Evolutionary conservation across 139 green algal genomes (phyloP).

Genomic region (Closterium sp.): DNA sequence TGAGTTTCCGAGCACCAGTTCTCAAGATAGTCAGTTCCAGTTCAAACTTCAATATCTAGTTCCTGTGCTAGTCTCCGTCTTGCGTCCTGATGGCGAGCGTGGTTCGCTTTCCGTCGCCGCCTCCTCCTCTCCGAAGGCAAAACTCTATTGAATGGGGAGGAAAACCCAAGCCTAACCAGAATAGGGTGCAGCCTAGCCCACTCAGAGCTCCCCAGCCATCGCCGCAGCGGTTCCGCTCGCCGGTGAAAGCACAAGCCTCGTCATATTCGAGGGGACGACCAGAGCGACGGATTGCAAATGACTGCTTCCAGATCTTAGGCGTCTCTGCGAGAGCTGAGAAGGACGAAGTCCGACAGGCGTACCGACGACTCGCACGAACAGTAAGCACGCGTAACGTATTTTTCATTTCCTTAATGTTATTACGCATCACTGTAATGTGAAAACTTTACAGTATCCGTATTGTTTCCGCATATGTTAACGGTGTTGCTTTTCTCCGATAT

Average conservation of each 20-base stretch:
- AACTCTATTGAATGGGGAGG: neutral
- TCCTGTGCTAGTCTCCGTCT: neutral
- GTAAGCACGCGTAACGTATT: too few species aligned
- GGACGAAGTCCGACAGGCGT: neutral
- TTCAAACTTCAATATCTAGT: neutral
- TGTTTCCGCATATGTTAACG: neutral
- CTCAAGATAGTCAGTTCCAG: neutral
- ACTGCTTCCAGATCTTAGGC: neutral
- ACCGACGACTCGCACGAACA: neutral
- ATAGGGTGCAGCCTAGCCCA: neutral
- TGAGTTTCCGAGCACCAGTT: neutral
- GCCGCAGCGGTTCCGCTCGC: neutral
- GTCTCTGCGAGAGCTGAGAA: neutral
- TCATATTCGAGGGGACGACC: neutral
- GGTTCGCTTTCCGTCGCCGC: neutral
- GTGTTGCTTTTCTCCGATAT: neutral
- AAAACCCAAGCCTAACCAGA: neutral
- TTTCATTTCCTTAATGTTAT: too few species aligned
- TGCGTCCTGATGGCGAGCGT: neutral
- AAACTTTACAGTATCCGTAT: neutral
- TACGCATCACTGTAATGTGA: neutral
- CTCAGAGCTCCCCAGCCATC: neutral
- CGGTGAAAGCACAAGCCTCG: neutral
- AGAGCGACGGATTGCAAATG: neutral
- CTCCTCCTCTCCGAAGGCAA: neutral